Base-by-base conservation (phyloP, 2,329 filamentous ascomycete species). In the Sporothrix pallida region DNA sequence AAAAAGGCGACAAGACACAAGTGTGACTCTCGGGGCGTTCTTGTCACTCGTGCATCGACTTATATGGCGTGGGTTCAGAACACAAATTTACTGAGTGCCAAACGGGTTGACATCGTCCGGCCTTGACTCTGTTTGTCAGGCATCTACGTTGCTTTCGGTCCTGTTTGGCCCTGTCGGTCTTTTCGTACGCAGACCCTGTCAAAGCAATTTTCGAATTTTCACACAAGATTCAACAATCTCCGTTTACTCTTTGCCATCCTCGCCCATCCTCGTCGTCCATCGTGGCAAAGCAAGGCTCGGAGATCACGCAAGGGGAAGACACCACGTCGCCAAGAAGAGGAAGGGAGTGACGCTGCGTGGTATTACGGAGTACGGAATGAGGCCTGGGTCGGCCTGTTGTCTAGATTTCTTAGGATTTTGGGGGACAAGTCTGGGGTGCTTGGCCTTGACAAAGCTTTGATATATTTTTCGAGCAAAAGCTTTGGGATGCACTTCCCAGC, bases 241-340 rank as follows among this genome's bases (percentile, higher is more conserved):
- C 26, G 26, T 60, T 26, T 17, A 60, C 23, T 17, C 26, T 37
- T 44, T 42, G n/a, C 26, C 42, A 17, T 56, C 20, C 20, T 56
- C 52, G 52, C 15, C 52, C 7, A 54, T 10, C 17, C 52, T 54
- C 52, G n/a, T 54, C 26, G 37, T 17, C 46, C 46, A 56, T 70
- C 67, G 67, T 68, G 67, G 48, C 48, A 23, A 70, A 42, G 67
- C 50, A 70, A 70, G 67, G 67, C 15, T 23, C 48, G 48, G 65
- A 54, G 48, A 69, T 20, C 48, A 42, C 65, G 65, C 48, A 69
- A 68, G 48, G 65, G 26, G 48, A 69, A 69, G 48, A 69, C 65
- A 37, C 65, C 46, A 69, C 65, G 65, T 37, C 63, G 42, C 63
- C 63, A 48, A 67, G 63, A 67, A 67, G 12, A 67, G 23, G 31